Evolutionary conservation across 2,329 filamentous ascomycete species (phyloP).

Genomic region (Paecilomyces niveus): DNA sequence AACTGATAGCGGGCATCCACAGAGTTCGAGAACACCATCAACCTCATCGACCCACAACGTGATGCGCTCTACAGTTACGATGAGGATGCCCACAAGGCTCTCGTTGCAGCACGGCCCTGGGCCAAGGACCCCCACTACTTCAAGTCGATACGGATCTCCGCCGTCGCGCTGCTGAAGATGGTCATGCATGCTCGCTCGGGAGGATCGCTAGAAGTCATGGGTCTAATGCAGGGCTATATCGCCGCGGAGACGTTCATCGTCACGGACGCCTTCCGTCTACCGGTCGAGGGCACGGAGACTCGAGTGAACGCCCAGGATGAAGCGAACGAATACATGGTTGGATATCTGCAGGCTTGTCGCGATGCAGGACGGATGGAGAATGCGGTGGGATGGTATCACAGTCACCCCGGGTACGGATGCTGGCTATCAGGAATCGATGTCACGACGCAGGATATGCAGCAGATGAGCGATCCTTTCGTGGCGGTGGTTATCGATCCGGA

Average conservation of each 20-base stretch:
- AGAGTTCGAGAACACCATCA: constrained; percentile 85
- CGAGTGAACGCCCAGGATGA: constrained; percentile 93
- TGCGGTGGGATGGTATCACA: constrained; percentile 96
- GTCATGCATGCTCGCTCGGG: constrained; percentile 98
- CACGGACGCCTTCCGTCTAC: constrained; percentile 86
- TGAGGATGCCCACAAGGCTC: constrained; percentile 57
- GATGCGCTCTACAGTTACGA: constrained; percentile 91
- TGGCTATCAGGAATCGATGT: constrained; percentile 98
- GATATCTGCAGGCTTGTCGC: constrained; percentile 70
- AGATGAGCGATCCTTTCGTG: constrained; percentile 86
- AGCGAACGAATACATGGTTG: constrained; percentile 93
- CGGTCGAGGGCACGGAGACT: constrained; percentile 97
- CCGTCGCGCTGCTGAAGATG: constrained; percentile 95
- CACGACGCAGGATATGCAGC: constrained; percentile 75
- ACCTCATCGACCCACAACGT: constrained; percentile 75
- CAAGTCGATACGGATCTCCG: constrained; percentile 86
- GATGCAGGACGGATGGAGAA: constrained; percentile 78
- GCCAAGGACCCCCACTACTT: constrained; percentile 73
- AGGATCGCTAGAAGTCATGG: constrained; percentile 91
- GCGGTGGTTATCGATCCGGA: constrained; percentile 96
- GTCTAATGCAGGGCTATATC: constrained; percentile 93
- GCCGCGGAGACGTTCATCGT: constrained; percentile 77
- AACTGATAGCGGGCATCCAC: constrained; percentile 5
- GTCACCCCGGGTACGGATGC: constrained; percentile 94
- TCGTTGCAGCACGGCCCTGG: constrained; percentile 66